phyloP scores from a whole-genome alignment of 2,329 filamentous ascomycete species.

The Curvularia sp. region DNA sequence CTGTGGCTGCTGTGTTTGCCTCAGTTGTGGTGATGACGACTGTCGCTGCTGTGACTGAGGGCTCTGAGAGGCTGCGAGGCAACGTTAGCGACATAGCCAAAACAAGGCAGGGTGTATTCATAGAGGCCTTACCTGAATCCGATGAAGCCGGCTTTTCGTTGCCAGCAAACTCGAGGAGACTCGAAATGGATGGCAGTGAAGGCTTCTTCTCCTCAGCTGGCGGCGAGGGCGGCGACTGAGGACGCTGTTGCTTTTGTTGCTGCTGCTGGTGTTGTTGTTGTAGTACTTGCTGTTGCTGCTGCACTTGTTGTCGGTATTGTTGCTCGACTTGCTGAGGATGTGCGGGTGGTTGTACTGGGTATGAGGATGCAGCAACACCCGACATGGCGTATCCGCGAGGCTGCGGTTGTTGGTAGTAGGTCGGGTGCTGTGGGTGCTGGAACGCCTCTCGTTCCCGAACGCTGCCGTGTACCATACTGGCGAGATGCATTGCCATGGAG shows the following conservation, averaged over 20 bases:
- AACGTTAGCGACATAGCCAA: constrained; percentile 24
- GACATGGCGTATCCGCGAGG: constrained; percentile 38
- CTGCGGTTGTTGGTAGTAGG: constrained; percentile 50
- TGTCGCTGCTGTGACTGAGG: constrained; percentile 45
- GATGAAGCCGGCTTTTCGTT: constrained; percentile 65
- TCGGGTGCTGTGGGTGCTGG: constrained; percentile 42
- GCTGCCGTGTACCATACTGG: constrained; percentile 55
- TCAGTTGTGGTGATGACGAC: constrained; percentile 20
- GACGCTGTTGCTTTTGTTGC: constrained; percentile 45
- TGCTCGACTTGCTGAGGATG: constrained; percentile 50
- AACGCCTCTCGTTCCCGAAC: constrained; percentile 51
- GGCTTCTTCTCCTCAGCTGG: constrained; percentile 81
- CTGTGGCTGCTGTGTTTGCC: constrained; percentile 26
- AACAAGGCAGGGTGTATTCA: constrained; percentile 7
- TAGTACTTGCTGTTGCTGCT: constrained; percentile 40
- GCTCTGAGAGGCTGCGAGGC: constrained; percentile 43
- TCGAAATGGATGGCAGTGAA: constrained; percentile 92
- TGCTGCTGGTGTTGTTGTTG: constrained; percentile 28
- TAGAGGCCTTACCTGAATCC: constrained; percentile 45
- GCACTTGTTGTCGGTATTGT: constrained; percentile 27
- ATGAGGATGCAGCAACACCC: constrained; percentile 28
- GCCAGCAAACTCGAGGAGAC: constrained; percentile 83
- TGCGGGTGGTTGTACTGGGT: constrained; percentile 20
- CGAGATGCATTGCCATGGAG: constrained; percentile 54
- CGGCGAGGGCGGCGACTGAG: constrained; percentile 74